Conservation (phyloP, 1,284 basidiomycete genomes). For the Leccinum angustisporum region DNA sequence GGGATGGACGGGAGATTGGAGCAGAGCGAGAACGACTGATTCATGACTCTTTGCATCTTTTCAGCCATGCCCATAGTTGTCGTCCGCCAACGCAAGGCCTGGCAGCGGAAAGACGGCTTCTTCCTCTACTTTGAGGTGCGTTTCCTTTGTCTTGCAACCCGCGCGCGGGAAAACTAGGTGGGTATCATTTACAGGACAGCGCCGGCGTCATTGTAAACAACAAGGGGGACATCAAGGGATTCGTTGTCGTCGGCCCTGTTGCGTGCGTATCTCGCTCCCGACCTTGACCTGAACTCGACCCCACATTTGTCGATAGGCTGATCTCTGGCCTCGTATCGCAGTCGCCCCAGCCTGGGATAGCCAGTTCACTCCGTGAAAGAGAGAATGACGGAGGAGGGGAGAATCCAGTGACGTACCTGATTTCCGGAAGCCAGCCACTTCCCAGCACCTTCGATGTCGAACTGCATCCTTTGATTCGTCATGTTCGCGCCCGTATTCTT, state of each 20-base stretch:
- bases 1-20: not conserved
- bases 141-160: not conserved
- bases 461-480: slow-evolving; percentile 78
- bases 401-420: slow-evolving; percentile 47
- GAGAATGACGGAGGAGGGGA: not conserved
- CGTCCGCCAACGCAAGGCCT: slow-evolving; percentile 97
- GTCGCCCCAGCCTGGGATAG: slow-evolving; percentile 42
- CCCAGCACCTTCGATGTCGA: slow-evolving; percentile 77
- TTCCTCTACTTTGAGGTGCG: slow-evolving; percentile 97
- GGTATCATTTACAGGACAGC: slow-evolving; percentile 64
- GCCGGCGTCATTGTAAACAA: slow-evolving; percentile 98
- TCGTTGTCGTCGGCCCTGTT: slow-evolving; percentile 98
- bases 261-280: slow-evolving; percentile 52
- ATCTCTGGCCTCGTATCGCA: slow-evolving; percentile 85
- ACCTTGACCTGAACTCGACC: not conserved
- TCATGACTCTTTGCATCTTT: slow-evolving; percentile 7
- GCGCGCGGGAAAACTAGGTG: not conserved
- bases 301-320: slow-evolving; percentile 57
- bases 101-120: slow-evolving; percentile 97
- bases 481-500: not conserved
- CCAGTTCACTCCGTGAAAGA: not conserved
- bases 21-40: not conserved
- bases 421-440: slow-evolving; percentile 69
- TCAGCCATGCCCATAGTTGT: slow-evolving; percentile 96
- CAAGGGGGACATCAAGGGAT: slow-evolving; percentile 99